Evolutionary conservation across 179 eudicot species (phyloP).

Genomic region (Beta lomatogona): DNA sequence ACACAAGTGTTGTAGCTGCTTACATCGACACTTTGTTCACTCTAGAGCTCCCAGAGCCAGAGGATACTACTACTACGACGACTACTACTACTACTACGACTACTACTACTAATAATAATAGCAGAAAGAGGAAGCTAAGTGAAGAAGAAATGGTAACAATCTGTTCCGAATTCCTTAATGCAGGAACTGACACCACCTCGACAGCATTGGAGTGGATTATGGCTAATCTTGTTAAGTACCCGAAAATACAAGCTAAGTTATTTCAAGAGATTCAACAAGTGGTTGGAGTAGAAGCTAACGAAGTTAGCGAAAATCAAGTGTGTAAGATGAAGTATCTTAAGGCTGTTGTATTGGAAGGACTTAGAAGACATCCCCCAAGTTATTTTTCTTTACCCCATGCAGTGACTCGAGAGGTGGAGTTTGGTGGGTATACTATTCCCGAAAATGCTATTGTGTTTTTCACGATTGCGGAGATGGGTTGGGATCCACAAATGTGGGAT

Average conservation of each 20-base stretch:
- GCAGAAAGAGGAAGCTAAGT: slow-evolving; percentile 6
- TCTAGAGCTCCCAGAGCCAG: not conserved
- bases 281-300: slow-evolving; percentile 8
- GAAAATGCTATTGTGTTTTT: slow-evolving; percentile 19
- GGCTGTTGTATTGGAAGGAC: slow-evolving; percentile 26
- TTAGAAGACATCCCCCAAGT: slow-evolving; percentile 30
- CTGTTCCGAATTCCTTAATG: slow-evolving; percentile 24
- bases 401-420: slow-evolving; percentile 20
- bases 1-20: not conserved
- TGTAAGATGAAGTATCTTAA: slow-evolving; percentile 23
- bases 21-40: slow-evolving; percentile 18
- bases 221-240: slow-evolving; percentile 33
- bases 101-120: too few relatives aligned
- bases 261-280: slow-evolving; percentile 20
- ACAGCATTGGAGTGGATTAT: slow-evolving; percentile 33
- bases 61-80: not conserved
- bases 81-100: too few relatives aligned
- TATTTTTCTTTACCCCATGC: slow-evolving; percentile 28
- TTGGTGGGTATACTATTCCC: slow-evolving; percentile 27
- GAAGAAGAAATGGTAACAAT: slow-evolving; percentile 11
- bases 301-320: slow-evolving; percentile 19
- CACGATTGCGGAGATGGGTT: slow-evolving; percentile 22
- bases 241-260: slow-evolving; percentile 22
- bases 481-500: slow-evolving; percentile 30
- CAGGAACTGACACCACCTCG: slow-evolving; percentile 33